phyloP scores from a whole-genome alignment of 2,329 filamentous ascomycete genomes.

The Botrytis porri region DNA sequence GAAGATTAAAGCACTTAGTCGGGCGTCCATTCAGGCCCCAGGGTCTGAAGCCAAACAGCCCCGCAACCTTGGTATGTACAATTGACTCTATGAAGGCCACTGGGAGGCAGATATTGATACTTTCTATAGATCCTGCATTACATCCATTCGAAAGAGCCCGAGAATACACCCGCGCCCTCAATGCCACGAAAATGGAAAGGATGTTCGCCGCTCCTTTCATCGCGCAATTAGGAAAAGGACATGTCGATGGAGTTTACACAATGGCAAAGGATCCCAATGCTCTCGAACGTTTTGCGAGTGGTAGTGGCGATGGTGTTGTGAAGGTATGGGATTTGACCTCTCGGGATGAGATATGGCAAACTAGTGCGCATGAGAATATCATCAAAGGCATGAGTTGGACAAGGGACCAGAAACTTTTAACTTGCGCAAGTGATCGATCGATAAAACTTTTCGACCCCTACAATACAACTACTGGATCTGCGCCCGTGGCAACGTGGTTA shows the following conservation, averaged over 20 bases:
- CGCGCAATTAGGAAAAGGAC: constrained; percentile 80
- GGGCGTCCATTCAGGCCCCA: constrained; percentile 63
- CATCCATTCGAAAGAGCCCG: constrained; percentile 77
- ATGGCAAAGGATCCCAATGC: constrained; percentile 77
- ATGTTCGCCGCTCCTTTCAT: constrained; percentile 88
- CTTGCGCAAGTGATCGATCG: constrained; percentile 80
- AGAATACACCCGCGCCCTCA: constrained; percentile 75
- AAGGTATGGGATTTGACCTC: constrained; percentile 86
- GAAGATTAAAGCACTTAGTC: constrained; percentile 66
- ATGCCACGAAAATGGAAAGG: constrained; percentile 88
- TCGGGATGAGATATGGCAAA: constrained; percentile 71
- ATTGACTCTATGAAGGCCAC: neutral
- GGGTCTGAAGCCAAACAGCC: constrained; percentile 64
- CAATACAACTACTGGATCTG: constrained; percentile 62
- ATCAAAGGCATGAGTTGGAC: constrained; percentile 93
- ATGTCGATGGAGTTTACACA: constrained; percentile 86
- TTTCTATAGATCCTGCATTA: constrained; percentile 38
- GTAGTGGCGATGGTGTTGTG: constrained; percentile 86
- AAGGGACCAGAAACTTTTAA: constrained; percentile 76
- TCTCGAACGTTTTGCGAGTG: constrained; percentile 73
- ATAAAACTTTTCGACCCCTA: constrained; percentile 93
- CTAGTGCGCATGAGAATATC: constrained; percentile 85
- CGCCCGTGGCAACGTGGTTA: constrained; percentile 81
- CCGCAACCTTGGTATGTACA: constrained; percentile 62
- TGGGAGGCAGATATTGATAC: neutral